Base-by-base conservation (phyloP, 306 rosid species). In the Cicer bijugum region DNA sequence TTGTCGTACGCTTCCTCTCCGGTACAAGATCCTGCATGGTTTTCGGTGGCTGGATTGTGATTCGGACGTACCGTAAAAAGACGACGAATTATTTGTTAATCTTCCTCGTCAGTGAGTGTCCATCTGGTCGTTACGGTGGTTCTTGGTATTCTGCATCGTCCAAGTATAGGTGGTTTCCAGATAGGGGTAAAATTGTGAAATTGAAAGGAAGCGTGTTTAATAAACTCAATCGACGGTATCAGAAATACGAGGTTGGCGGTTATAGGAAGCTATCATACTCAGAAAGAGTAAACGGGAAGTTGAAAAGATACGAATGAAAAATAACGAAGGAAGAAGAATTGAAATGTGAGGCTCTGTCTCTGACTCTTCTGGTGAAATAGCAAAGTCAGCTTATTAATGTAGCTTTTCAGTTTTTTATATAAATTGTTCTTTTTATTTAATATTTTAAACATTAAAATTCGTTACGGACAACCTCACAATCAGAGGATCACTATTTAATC, bases 21-120 rank as follows among this genome's bases (percentile, higher is more conserved):
- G 84, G 47, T 1, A 64, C 38, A 17, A 94, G 84, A 7, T 91
- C 90, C 19, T 96, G 97, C 62, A 84, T 39, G 5, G 98, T 93
- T 47, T 82, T 91, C 3, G 96, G 99, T 5, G 95, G 85, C 14
- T 86, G 88, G 19, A 94, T 58, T 81, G 74, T 5, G 52, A 5
- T 2, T 15, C 28, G 12, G 84, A 6, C 19, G 75, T 73, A 42
- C 88, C 85, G 75, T 85, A 84, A 64, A 89, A 94, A 38, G 99
- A 94, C 9, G 89, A 88, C 7, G 99, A 85, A 69, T 80, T 87
- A 40, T 81, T 82, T 0, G 83, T 4, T 19, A 91, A 77, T n/a
- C 40, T 91, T 69, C 88, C 17, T 16, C 17, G 81, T 48, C 95
- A 88, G 58, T 74, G 82, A 86, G 72, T 43, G 52, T 87, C 98